Evolutionary conservation across 2,329 filamentous ascomycete genomes (phyloP), one percentile per base, ranked within the genome.

Genomic region (Cladophialophora chaetospira): DNA sequence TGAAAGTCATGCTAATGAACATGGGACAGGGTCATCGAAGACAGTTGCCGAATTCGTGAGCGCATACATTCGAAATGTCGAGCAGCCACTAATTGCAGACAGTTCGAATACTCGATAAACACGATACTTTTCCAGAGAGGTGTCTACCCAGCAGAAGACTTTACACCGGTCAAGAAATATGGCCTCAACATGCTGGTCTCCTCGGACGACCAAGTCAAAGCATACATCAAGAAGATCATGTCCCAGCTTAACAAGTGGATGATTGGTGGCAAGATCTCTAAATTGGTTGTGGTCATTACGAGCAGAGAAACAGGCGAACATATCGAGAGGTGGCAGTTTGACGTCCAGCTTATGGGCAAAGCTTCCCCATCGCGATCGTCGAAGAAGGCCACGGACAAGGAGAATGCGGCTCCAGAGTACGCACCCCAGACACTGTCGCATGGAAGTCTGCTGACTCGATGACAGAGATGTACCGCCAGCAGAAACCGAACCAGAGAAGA

Each of bases 161-260:
- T 99, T 72, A 90, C 89, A 65, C 88, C 91, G 10, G 92, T 99
- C 69, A 99, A 99, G 79, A 99, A 99, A 78, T 99, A 99, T 87
- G 94, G 94, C 68, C 84, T 99, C 68, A 97, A 96, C 69, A 96
- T 97, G 91, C 88, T 96, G 68, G 92, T 97, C 49, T 95, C 93
- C 28, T 85, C 91, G 63, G 94, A 99, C 72, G 94, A 97, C 78
- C 93, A 99, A 77, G 94, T 99, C 71, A 96, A 96, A 75, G 91
- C 92, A 28, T 99, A 99, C 77, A 96, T 99, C 80, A 97, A 96
- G 75, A 96, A 95, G 77, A 97, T 99, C 77, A 99, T 97, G 92
- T 87, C 87, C 25, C 94, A 99, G 75, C 84, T 99, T 57, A 93
- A 95, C 77, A 91, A 90, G 72, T 99, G 94, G 94, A 97, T 97